Percentiles rank a stretch among this genome's conserved stretches.
phyloP scores from a whole-genome alignment of 352 stramenopile genomes.

The Phytophthora litchii region DNA sequence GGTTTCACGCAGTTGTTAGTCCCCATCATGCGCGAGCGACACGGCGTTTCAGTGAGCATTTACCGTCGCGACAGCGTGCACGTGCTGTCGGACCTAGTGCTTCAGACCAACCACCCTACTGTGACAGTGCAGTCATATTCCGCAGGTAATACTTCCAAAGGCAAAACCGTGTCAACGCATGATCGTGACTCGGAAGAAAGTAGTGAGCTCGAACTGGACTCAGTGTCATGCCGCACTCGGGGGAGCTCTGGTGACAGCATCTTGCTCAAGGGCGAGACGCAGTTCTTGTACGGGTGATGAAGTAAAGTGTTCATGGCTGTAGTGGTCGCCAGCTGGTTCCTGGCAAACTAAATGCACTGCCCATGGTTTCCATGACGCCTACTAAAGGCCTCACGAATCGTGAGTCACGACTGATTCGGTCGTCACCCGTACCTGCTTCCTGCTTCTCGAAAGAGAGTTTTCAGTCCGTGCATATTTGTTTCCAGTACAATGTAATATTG shows the following conservation, averaged over 20 bases:
- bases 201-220: slow-evolving; percentile 21
- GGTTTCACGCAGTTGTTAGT: slow-evolving; percentile 74
- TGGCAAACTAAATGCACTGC: slow-evolving; percentile 3
- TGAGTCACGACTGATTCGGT: too few species aligned
- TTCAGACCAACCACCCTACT: slow-evolving; percentile 56
- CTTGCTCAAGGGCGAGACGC: slow-evolving; percentile 52
- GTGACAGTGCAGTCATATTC: slow-evolving; percentile 34
- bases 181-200: slow-evolving; percentile 15
- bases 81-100: slow-evolving; percentile 63
- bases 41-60: slow-evolving; percentile 67
- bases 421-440: too few species aligned
- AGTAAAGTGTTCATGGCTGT: background rate
- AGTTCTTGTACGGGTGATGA: slow-evolving; percentile 58
- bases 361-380: background rate
- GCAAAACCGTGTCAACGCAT: slow-evolving; percentile 15
- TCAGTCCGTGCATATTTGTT: too few species aligned
- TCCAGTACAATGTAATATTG: too few species aligned
- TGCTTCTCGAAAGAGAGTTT: background rate
- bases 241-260: slow-evolving; percentile 33
- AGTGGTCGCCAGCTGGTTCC: background rate
- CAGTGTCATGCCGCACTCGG: slow-evolving; percentile 13
- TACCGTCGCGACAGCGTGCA: slow-evolving; percentile 64
- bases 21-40: slow-evolving; percentile 65
- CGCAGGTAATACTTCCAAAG: slow-evolving; percentile 18
- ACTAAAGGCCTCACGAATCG: background rate